phyloP scores from a whole-genome alignment of 768 basidiomycete genomes.

The Crassisporium funariophilum region DNA sequence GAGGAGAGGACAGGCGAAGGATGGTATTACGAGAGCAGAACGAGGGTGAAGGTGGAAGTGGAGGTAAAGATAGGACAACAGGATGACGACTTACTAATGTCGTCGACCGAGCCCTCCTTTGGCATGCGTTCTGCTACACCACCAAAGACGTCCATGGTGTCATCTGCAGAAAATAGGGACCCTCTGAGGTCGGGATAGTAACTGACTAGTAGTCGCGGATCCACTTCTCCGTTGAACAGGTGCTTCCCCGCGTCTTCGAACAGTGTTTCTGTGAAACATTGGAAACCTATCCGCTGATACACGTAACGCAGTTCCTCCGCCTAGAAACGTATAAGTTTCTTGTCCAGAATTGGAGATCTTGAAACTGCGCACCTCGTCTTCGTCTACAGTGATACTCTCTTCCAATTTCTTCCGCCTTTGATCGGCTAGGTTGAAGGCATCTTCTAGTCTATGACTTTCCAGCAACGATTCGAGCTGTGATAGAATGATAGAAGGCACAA shows the following conservation, averaged over 20 bases:
- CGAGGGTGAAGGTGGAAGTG: conserved; percentile 19
- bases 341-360: neutral
- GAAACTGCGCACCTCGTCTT: conserved; percentile 50
- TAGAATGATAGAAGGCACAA: conserved; percentile 71
- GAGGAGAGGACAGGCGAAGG: conserved; percentile 14
- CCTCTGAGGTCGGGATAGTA: conserved; percentile 81
- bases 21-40: conserved; percentile 1
- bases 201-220: conserved; percentile 80
- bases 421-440: conserved; percentile 64
- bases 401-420: conserved; percentile 60
- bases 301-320: conserved; percentile 76
- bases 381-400: conserved; percentile 50
- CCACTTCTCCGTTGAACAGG: conserved; percentile 78
- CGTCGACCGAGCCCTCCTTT: conserved; percentile 68
- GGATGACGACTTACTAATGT: conserved; percentile 73
- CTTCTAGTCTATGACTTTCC: conserved; percentile 62
- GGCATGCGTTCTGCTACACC: conserved; percentile 78
- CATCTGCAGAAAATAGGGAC: conserved; percentile 52
- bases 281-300: conserved; percentile 81
- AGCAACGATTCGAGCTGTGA: conserved; percentile 74
- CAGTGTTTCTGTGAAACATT: conserved; percentile 74
- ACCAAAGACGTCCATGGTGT: conserved; percentile 69
- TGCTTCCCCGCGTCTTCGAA: conserved; percentile 84
- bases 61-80: conserved; percentile 27
- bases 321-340: conserved; percentile 25